Conservation (phyloP, 345 rosid species). For the Crucihimalaya himalaica region DNA sequence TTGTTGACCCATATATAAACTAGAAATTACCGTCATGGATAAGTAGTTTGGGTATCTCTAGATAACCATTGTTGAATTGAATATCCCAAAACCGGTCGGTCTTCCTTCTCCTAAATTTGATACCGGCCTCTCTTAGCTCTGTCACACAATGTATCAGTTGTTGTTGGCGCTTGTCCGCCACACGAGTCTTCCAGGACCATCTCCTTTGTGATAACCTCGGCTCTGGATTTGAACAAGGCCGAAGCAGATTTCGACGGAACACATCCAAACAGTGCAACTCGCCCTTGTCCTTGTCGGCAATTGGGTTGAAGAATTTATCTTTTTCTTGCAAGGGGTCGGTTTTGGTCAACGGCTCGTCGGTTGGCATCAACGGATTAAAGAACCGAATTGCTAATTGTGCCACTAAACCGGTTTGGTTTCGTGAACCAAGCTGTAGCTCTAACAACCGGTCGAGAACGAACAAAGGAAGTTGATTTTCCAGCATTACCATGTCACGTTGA, state of each 20-base stretch:
- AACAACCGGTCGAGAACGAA: conserved; percentile 62
- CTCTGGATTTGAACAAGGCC: conserved; percentile 51
- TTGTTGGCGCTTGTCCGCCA: conserved; percentile 73
- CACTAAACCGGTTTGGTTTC: conserved; percentile 58
- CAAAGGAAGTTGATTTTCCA: conserved; percentile 77
- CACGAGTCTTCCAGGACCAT: conserved; percentile 52
- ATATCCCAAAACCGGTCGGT: conserved; percentile 90
- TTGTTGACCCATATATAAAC: background rate
- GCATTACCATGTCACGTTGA: conserved; percentile 81
- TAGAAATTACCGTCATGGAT: conserved; percentile 64
- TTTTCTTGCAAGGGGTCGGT: conserved; percentile 43
- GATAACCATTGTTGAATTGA: conserved; percentile 63
- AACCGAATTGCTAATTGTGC: conserved; percentile 59
- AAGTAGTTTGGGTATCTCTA: conserved; percentile 69
- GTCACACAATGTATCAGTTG: conserved; percentile 83
- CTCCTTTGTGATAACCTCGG: conserved; percentile 57
- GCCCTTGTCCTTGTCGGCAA: conserved; percentile 48
- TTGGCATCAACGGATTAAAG: conserved; percentile 76
- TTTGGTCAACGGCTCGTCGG: conserved; percentile 71
- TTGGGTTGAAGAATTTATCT: conserved; percentile 51
- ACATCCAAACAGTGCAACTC: conserved; percentile 77
- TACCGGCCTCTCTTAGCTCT: conserved; percentile 74
- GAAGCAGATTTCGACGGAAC: conserved; percentile 62
- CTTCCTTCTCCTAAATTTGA: conserved; percentile 65
- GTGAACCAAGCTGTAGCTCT: conserved; percentile 57